Evolutionary conservation across 306 rosid species (phyloP), one percentile per base, ranked within the genome.

Genomic region (Coriaria nepalensis): DNA sequence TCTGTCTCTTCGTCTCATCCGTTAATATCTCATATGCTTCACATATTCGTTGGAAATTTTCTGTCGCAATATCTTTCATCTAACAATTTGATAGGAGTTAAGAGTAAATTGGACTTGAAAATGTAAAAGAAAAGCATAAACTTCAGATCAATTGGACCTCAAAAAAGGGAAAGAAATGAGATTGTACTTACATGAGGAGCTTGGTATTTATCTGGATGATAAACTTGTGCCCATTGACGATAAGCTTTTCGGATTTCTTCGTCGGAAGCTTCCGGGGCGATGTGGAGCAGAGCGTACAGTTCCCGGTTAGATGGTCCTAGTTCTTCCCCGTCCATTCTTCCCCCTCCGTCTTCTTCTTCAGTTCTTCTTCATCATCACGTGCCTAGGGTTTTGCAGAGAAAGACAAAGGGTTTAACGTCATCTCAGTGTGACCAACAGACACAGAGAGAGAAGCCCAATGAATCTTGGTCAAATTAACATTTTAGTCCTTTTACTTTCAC

Each of bases 231-330:
- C 98, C 98, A 85, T 64, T 90, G 98, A 43, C 95, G 83, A 71
- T 90, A 90, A 33, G 98, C 90, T 74, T 65, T 85, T 48, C 95
- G 88, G 66, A 90, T 82, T 75, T 90, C 98, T 61, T 90, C 98
- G 47, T 85, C 98, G 62, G 95, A 79, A 44, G 98, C 87, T 50
- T 90, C 94, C 1, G 98, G 92, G 4, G 98, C 79, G 52, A 90
- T 40, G 65, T 90, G 74, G 35, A 90, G 68, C 32, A 90, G 70
- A 0, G 98, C 98, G 64, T 90, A 90, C 46, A 90, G 92, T 67
- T 75, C 87, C 62, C 71, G 67, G 33, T 77, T 79, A 35, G 78
- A 79, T 6, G 79, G 81, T 20, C 75, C 78, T 45, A 45, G 59
- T 7, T 40, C 84, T 42, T 76, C 86, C 43, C 42, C 71, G 7